A percentile compares a stretch with the other conserved stretches of the same genome.
phyloP scores from a whole-genome alignment of 192 early-diverging fungal genomes.

The Spizellomyces punctatus region DNA sequence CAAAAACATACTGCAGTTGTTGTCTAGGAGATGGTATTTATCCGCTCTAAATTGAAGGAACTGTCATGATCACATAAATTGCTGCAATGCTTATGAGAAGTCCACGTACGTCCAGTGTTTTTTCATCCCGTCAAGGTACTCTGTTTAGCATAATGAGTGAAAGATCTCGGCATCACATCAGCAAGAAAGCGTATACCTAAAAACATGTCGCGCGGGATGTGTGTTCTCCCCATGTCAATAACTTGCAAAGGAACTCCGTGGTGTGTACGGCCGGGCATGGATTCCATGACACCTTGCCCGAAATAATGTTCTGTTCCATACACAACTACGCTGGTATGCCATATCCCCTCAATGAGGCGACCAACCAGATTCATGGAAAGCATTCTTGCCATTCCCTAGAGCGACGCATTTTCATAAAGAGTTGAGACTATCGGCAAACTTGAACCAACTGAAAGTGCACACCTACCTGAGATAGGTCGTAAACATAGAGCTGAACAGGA shows the following conservation, averaged over 20 bases:
- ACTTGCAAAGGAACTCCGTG: constrained; percentile 70
- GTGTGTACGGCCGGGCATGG: constrained; percentile 49
- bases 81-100: background rate
- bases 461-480: constrained; percentile 45
- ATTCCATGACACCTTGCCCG: constrained; percentile 71
- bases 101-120: constrained; percentile 40
- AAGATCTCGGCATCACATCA: background rate
- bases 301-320: constrained; percentile 78
- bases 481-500: constrained; percentile 38
- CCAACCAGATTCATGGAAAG: constrained; percentile 69
- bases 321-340: constrained; percentile 36
- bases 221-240: constrained; percentile 78
- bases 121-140: constrained; percentile 69
- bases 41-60: constrained; percentile 44
- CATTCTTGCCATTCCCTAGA: constrained; percentile 71
- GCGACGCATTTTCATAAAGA: background rate
- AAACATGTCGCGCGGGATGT: constrained; percentile 69
- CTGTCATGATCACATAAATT: too few species aligned
- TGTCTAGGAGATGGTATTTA: constrained; percentile 83
- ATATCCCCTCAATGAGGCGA: constrained; percentile 71
- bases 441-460: background rate
- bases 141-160: constrained; percentile 39
- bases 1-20: constrained; percentile 72
- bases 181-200: constrained; percentile 1
- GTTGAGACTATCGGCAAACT: background rate